phyloP scores from a whole-genome alignment of 1,284 basidiomycete species.

The Tylopilus sp. region DNA sequence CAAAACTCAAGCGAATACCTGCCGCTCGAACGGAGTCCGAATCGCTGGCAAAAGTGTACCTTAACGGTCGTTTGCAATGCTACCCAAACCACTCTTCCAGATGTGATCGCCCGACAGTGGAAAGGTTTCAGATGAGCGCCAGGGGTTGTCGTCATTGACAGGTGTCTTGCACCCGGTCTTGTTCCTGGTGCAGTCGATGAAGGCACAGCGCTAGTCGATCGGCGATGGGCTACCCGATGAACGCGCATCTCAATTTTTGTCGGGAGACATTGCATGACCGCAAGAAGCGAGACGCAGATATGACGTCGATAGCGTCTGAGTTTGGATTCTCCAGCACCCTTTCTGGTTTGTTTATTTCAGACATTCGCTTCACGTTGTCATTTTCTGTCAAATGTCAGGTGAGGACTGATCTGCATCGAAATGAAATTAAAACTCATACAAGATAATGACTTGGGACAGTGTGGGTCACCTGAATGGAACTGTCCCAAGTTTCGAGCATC shows the following conservation, averaged over 20 bases:
- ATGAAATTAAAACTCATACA: neutral
- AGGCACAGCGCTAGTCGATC: conserved; percentile 33
- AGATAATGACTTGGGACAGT: neutral
- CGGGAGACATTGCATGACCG: no score
- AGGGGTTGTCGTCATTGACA: conserved; percentile 53
- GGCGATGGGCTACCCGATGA: conserved; percentile 23
- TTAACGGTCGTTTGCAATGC: conserved; percentile 34
- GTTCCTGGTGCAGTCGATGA: conserved; percentile 68
- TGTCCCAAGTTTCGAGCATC: neutral
- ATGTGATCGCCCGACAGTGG: conserved; percentile 70
- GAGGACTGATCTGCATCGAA: neutral
- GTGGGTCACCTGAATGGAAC: neutral
- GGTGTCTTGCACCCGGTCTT: conserved; percentile 61
- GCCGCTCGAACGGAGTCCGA: no score
- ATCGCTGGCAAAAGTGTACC: no score
- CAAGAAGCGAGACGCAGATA: no score
- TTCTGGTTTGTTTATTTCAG: neutral
- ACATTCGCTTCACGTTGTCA: neutral
- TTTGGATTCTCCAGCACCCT: neutral
- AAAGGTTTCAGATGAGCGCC: conserved; percentile 29
- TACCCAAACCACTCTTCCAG: conserved; percentile 57
- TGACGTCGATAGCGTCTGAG: neutral
- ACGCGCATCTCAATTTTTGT: no score
- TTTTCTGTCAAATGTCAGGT: neutral
- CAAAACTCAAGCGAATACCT: no score